phyloP scores from a whole-genome alignment of 129 eudicot species.

The Tagetes erecta region DNA sequence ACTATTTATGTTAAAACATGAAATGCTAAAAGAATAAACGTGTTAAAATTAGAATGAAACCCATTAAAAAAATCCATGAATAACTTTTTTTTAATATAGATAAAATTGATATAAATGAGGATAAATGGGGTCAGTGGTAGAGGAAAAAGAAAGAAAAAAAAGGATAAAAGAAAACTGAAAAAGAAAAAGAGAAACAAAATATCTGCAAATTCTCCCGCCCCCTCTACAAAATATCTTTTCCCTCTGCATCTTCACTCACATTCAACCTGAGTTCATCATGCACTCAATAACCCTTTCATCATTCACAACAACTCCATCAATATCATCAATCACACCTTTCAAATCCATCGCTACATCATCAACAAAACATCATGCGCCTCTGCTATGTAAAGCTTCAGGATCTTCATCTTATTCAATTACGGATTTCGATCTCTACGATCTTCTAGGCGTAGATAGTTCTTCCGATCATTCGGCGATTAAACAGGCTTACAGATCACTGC shows the following conservation, averaged over 20 bases:
- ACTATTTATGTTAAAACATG: no score
- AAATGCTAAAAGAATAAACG: no score
- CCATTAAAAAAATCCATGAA: background rate
- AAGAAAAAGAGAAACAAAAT: background rate
- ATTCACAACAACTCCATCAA: conserved; percentile 33
- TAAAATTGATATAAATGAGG: background rate
- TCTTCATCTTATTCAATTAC: conserved; percentile 46
- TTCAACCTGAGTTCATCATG: conserved; percentile 32
- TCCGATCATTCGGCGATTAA: conserved; percentile 55
- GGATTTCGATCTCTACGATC: conserved; percentile 77
- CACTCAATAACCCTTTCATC: conserved; percentile 33
- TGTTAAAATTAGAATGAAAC: background rate
- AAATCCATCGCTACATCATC: conserved; percentile 22
- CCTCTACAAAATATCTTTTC: conserved; percentile 18
- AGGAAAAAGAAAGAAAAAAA: conserved; percentile 17
- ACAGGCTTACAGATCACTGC: conserved; percentile 71
- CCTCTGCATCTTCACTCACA: conserved; percentile 20
- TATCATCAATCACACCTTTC: conserved; percentile 23
- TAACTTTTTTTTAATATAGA: no score
- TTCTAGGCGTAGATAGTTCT: conserved; percentile 71
- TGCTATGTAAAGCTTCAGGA: conserved; percentile 43
- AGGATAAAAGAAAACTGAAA: no score
- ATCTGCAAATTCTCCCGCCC: background rate
- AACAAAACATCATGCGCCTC: conserved; percentile 8
- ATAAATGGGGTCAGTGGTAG: conserved; percentile 34